These are phyloP conservation scores for Penicillium tannophilum DNA, from an alignment of 495 filamentous ascomycete genomes.

Conservation along the genomic window DNA sequence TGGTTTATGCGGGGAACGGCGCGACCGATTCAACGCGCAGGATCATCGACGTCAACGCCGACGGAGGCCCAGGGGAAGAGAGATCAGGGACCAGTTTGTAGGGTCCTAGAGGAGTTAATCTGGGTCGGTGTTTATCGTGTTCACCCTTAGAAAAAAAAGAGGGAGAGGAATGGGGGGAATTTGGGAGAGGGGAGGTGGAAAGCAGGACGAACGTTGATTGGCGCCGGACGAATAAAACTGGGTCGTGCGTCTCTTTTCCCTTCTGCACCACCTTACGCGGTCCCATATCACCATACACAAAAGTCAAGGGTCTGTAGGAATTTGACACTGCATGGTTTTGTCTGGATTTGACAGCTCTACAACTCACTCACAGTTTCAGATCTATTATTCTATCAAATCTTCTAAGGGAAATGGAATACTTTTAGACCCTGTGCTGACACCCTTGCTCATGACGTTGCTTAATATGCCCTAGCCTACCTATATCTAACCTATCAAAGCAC, in stretches of 20 bases:
- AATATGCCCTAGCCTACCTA: slow-evolving; percentile 1
- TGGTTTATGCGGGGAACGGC: slow-evolving; percentile 42
- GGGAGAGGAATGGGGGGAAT: slow-evolving; percentile 17
- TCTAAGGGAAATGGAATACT: neutral
- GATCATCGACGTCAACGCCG: slow-evolving; percentile 38
- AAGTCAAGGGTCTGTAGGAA: neutral
- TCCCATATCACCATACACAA: slow-evolving; percentile 1
- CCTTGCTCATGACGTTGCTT: slow-evolving; percentile 28
- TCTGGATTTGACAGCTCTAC: neutral
- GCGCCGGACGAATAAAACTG: slow-evolving; percentile 10
- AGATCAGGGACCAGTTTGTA: slow-evolving; percentile 3
- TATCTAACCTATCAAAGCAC: slow-evolving; percentile 2
- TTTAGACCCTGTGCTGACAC: neutral
- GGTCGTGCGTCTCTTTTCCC: slow-evolving; percentile 12
- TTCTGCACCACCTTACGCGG: slow-evolving; percentile 7
- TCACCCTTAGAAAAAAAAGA: slow-evolving; percentile 13
- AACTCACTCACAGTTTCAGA: neutral
- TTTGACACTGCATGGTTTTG: neutral
- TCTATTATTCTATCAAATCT: neutral
- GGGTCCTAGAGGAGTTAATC: slow-evolving; percentile 2
- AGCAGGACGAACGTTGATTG: slow-evolving; percentile 25
- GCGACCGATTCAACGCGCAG: slow-evolving; percentile 44
- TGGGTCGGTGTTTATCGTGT: neutral
- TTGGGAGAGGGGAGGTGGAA: slow-evolving; percentile 18
- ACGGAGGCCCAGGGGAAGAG: slow-evolving; percentile 26